Evolutionary conservation across 208 protist species (phyloP).

Genomic region (Entamoeba dispar): DNA sequence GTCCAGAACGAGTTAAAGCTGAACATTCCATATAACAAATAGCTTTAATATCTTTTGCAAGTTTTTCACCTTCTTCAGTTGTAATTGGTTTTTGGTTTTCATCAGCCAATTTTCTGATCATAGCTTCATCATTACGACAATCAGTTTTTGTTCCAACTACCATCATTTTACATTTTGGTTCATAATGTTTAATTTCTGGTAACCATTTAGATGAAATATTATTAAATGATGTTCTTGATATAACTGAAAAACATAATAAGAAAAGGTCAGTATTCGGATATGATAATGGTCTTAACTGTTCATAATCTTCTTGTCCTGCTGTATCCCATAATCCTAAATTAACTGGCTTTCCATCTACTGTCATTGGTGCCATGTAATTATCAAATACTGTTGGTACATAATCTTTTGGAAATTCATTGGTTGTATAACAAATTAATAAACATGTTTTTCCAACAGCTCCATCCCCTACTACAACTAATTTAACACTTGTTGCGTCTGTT

Average conservation of each 20-base stretch:
- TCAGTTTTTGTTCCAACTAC: constrained; percentile 42
- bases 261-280: constrained; percentile 43
- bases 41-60: not conserved
- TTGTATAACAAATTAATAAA: constrained; percentile 10
- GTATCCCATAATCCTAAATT: constrained; percentile 27
- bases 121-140: constrained; percentile 29
- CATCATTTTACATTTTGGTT: constrained; percentile 31
- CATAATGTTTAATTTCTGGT: constrained; percentile 6
- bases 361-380: constrained; percentile 16
- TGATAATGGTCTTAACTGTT: constrained; percentile 36
- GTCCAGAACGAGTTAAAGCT: constrained; percentile 44
- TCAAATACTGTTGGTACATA: constrained; percentile 31
- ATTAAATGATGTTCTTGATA: constrained; percentile 36
- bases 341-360: constrained; percentile 1
- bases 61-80: constrained; percentile 25
- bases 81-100: constrained; percentile 24
- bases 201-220: constrained; percentile 45
- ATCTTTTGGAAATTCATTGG: constrained; percentile 5
- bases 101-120: constrained; percentile 31
- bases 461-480: constrained; percentile 13
- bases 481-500: not conserved
- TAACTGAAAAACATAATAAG: constrained; percentile 54
- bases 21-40: not conserved
- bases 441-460: constrained; percentile 21
- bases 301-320: constrained; percentile 44